phyloP scores from a whole-genome alignment of 768 basidiomycete species.

The Pleurotus salmoneostramineus region DNA sequence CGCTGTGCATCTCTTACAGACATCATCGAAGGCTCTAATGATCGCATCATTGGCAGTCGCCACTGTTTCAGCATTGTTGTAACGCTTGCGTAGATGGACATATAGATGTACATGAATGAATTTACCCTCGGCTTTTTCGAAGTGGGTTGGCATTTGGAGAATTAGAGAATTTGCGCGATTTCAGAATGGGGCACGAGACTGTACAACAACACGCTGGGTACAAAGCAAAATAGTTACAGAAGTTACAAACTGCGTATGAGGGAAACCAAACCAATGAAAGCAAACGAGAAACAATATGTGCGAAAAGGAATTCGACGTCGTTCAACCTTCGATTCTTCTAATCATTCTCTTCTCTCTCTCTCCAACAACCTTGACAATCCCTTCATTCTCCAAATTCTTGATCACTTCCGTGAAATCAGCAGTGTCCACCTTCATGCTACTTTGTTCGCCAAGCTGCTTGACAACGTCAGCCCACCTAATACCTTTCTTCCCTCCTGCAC shows the following conservation, averaged over 20 bases:
- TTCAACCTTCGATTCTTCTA: conserved; percentile 50
- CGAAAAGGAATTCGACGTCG: background rate
- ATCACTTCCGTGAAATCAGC: conserved; percentile 82
- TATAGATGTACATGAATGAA: too few species aligned
- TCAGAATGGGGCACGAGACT: too few species aligned
- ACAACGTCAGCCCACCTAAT: conserved; percentile 83
- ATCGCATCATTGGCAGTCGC: background rate
- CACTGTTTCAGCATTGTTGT: too few species aligned
- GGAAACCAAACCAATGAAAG: background rate
- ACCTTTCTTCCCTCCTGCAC: conserved; percentile 51
- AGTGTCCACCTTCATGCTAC: conserved; percentile 73
- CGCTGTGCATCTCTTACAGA: background rate
- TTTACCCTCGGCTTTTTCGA: too few species aligned
- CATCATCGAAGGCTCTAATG: background rate
- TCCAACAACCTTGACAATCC: conserved; percentile 79
- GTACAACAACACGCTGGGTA: too few species aligned
- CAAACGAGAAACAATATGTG: background rate
- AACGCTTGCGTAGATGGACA: too few species aligned
- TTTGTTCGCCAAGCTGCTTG: conserved; percentile 77
- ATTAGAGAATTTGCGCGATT: too few species aligned
- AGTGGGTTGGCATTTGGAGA: too few species aligned
- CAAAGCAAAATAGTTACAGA: too few species aligned
- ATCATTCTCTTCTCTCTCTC: conserved; percentile 85
- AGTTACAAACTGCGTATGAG: too few species aligned
- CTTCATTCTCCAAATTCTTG: conserved; percentile 79